Evolutionary conservation across 768 basidiomycete species (phyloP).

Genomic region (Pleurotus salmoneostramineus): DNA sequence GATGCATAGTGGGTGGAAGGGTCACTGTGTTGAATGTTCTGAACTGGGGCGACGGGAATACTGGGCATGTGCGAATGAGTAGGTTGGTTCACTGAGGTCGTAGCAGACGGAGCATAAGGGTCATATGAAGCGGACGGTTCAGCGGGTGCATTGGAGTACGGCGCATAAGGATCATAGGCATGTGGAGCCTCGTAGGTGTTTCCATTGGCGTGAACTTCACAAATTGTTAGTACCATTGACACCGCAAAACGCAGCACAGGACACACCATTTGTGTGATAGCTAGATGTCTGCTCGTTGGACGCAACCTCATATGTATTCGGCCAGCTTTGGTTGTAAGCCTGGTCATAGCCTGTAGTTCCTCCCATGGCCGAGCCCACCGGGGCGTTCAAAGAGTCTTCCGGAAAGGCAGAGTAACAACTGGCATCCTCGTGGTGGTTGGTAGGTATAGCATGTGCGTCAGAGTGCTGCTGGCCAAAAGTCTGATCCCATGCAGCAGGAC

Average conservation of each 20-base stretch:
- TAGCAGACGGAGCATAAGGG: constrained; percentile 28
- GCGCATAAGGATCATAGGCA: constrained; percentile 5
- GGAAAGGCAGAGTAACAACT: background rate
- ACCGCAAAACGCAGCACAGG: too few relatives aligned
- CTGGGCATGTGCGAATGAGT: constrained; percentile 23
- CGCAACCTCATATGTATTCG: constrained; percentile 20
- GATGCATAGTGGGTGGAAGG: constrained; percentile 14
- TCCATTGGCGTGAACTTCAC: background rate
- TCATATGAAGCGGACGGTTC: constrained; percentile 20
- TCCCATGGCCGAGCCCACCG: background rate
- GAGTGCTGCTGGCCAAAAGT: background rate
- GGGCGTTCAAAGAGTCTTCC: too few relatives aligned
- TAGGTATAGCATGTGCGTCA: background rate
- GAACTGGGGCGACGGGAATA: constrained; percentile 15
- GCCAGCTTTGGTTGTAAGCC: constrained; percentile 20
- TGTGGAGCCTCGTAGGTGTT: background rate
- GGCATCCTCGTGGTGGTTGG: constrained; percentile 3
- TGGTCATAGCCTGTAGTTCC: constrained; percentile 6
- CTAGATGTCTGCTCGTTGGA: background rate
- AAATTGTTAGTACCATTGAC: background rate
- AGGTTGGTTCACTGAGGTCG: constrained; percentile 12
- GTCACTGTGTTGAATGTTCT: constrained; percentile 1
- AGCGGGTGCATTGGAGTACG: constrained; percentile 9
- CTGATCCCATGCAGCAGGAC: background rate
- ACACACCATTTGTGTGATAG: background rate